phyloP scores from a whole-genome alignment of 1,284 basidiomycete genomes.

The Trichosporon asahii region DNA sequence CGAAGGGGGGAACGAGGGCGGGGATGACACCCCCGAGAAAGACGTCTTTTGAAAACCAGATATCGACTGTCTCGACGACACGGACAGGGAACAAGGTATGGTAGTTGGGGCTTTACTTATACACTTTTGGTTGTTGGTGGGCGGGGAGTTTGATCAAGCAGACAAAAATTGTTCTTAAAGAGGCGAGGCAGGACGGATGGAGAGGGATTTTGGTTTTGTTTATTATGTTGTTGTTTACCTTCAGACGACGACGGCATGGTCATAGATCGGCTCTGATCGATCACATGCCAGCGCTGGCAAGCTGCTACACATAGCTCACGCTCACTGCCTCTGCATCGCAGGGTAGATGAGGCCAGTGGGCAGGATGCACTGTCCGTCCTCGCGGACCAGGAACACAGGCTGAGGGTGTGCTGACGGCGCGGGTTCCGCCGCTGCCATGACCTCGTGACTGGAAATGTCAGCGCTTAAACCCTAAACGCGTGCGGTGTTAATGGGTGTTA shows the following conservation, averaged over 20 bases:
- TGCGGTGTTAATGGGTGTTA: not conserved
- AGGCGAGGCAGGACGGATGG: not conserved
- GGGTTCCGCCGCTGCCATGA: slow-evolving; percentile 54
- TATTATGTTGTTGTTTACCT: not conserved
- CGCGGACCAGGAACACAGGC: slow-evolving; percentile 78
- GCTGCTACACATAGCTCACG: not conserved
- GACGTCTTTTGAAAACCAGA: not conserved
- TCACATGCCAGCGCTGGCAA: too few relatives aligned
- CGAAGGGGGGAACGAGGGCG: not conserved
- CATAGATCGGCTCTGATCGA: not conserved
- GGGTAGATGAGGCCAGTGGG: slow-evolving; percentile 83
- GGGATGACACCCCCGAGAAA: not conserved
- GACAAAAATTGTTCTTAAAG: not conserved
- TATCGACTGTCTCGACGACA: not conserved
- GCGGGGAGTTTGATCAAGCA: not conserved
- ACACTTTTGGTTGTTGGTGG: not conserved
- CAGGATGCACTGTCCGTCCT: slow-evolving; percentile 79
- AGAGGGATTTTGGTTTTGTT: not conserved
- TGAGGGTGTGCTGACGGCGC: slow-evolving; percentile 53
- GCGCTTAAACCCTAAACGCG: not conserved
- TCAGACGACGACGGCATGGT: not conserved
- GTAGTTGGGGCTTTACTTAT: not conserved
- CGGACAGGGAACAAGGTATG: not conserved
- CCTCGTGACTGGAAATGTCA: slow-evolving; percentile 53
- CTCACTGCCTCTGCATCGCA: not conserved